Evolutionary conservation across 139 green algal species (phyloP).

Genomic region (Dunaliella primolecta): DNA sequence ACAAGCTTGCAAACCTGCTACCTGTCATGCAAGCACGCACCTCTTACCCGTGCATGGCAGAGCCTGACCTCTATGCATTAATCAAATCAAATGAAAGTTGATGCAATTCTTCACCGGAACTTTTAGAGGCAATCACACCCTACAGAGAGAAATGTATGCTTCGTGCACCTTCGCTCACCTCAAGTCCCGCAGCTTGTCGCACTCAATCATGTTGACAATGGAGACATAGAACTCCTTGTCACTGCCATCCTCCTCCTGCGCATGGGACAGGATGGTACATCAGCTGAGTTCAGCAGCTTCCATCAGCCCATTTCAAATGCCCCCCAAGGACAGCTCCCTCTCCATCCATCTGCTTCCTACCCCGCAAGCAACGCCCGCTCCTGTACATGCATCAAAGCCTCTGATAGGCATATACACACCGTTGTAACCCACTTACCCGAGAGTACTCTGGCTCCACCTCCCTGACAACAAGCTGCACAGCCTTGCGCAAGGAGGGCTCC

Average conservation of each 20-base stretch:
- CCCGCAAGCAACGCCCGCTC: no score
- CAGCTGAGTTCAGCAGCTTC: neutral
- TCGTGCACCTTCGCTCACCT: slow-evolving; percentile 8
- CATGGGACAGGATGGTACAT: neutral
- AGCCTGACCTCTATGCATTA: no score
- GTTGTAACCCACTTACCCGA: neutral
- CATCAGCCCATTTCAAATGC: neutral
- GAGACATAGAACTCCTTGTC: slow-evolving; percentile 86
- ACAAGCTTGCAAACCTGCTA: no score
- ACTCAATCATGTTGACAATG: slow-evolving; percentile 69
- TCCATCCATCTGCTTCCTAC: neutral
- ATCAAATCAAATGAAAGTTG: no score
- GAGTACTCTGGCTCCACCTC: slow-evolving; percentile 49
- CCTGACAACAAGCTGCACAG: slow-evolving; percentile 72
- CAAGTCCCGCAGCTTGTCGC: slow-evolving; percentile 52
- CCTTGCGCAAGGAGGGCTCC: slow-evolving; percentile 72
- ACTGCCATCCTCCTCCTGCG: slow-evolving; percentile 42
- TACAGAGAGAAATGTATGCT: no score
- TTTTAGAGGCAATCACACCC: no score
- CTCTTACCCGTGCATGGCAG: no score
- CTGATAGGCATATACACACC: neutral
- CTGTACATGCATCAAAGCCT: no score
- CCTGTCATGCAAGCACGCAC: no score
- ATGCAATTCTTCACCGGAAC: no score
- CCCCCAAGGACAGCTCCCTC: neutral